Conservation (phyloP, 2,329 filamentous ascomycete species). For the Aureobasidium sp. region DNA sequence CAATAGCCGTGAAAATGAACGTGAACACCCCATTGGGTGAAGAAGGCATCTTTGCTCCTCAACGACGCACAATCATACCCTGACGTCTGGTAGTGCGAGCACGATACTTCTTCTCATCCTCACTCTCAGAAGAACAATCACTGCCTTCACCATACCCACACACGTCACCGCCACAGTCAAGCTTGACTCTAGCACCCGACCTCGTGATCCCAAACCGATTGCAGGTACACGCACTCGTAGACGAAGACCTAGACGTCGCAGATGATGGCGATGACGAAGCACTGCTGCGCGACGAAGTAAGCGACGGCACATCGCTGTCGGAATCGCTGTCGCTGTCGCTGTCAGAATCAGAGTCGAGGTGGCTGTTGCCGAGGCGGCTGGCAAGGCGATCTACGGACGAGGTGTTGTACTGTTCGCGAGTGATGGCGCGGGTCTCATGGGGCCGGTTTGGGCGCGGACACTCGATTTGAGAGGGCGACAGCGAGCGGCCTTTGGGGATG, state of each 20-base stretch:
- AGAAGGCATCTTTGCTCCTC: too few relatives aligned
- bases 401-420: constrained; percentile 71
- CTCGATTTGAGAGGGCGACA: constrained; percentile 83
- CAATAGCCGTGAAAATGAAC: neutral
- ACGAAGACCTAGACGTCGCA: constrained; percentile 53
- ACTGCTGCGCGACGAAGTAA: constrained; percentile 67
- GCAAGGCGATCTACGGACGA: constrained; percentile 73
- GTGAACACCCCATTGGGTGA: neutral
- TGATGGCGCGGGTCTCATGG: constrained; percentile 78
- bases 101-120: constrained; percentile 44
- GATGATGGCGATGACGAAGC: constrained; percentile 44
- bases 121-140: constrained; percentile 62
- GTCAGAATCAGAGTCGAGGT: constrained; percentile 20
- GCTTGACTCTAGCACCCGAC: constrained; percentile 81
- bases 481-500: constrained; percentile 79
- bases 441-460: constrained; percentile 85
- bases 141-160: constrained; percentile 72
- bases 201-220: constrained; percentile 96
- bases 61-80: constrained; percentile 51
- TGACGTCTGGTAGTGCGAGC: constrained; percentile 50
- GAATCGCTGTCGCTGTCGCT: constrained; percentile 56
- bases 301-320: constrained; percentile 50
- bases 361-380: constrained; percentile 40
- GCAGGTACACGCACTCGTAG: constrained; percentile 67
- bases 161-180: constrained; percentile 85